Evolutionary conservation across 805 yeast genomes (phyloP).

Genomic region (Hanseniaspora hatyaiensis): DNA sequence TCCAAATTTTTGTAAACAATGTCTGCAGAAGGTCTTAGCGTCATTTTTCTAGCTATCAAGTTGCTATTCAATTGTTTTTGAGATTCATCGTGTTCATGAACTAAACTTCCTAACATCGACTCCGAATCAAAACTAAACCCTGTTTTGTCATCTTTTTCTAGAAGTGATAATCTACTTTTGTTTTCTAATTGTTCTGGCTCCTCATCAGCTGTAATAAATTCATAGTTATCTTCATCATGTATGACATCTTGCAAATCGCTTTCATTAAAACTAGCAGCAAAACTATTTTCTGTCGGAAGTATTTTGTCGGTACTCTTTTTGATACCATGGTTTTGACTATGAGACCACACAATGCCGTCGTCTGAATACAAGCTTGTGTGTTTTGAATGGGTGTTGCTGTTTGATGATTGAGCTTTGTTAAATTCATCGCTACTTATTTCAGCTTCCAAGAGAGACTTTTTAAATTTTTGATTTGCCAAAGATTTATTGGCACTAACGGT

Average conservation of each 20-base stretch:
- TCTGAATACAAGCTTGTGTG: slow-evolving; percentile 7
- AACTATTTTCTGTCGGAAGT: background rate
- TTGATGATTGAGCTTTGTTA: background rate
- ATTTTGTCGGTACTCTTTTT: background rate
- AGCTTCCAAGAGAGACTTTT: background rate
- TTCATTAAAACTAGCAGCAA: background rate
- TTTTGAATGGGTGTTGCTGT: background rate
- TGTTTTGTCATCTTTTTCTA: slow-evolving; percentile 6
- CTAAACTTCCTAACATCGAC: slow-evolving; percentile 7
- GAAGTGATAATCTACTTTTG: background rate
- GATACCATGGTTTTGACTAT: no score
- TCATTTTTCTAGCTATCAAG: slow-evolving; percentile 35
- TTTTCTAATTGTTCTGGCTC: background rate
- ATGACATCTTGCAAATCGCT: background rate
- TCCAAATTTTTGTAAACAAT: slow-evolving; percentile 86
- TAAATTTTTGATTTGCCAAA: no score
- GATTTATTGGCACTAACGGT: no score
- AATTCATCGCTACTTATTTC: slow-evolving; percentile 1
- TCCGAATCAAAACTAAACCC: slow-evolving; percentile 16
- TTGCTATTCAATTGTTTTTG: background rate
- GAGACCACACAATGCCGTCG: slow-evolving; percentile 26
- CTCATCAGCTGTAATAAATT: slow-evolving; percentile 19
- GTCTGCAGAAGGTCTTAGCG: slow-evolving; percentile 89
- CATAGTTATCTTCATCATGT: slow-evolving; percentile 15
- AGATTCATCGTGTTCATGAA: background rate